These are phyloP conservation scores for Barnettozyma sucrosica DNA, from an alignment of 805 yeast species.

Conservation along the genomic window DNA sequence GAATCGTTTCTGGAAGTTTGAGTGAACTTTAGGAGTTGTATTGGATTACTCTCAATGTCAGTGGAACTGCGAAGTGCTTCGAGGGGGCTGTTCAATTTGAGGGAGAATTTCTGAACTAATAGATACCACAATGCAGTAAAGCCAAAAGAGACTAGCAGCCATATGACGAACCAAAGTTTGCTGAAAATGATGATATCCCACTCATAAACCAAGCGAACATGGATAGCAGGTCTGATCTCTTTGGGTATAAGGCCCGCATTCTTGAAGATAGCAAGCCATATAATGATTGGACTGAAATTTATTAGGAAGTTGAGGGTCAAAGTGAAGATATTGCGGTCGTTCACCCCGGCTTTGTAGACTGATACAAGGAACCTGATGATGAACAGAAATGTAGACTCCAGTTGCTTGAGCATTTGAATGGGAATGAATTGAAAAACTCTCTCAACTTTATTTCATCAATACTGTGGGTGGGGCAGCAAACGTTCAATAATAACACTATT, in stretches of 20 bases:
- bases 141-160: slow-evolving; percentile 13
- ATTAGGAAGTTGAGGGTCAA: slow-evolving; percentile 39
- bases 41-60: slow-evolving; percentile 7
- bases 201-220: slow-evolving; percentile 40
- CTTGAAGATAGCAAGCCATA: slow-evolving; percentile 53
- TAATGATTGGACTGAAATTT: slow-evolving; percentile 47
- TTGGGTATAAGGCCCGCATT: slow-evolving; percentile 55
- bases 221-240: slow-evolving; percentile 46
- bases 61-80: slow-evolving; percentile 7
- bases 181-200: slow-evolving; percentile 38
- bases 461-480: too few species aligned
- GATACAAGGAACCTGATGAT: slow-evolving; percentile 5
- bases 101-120: slow-evolving; percentile 23
- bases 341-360: slow-evolving; percentile 16
- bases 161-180: slow-evolving; percentile 13
- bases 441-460: too few species aligned
- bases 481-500: too few species aligned
- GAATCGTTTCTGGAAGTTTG: not conserved
- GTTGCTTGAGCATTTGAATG: not conserved
- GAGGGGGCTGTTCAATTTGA: slow-evolving; percentile 28
- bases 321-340: slow-evolving; percentile 33
- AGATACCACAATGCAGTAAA: slow-evolving; percentile 16
- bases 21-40: not conserved
- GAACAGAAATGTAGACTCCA: not conserved
- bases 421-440: not conserved